phyloP scores from a whole-genome alignment of 2,329 filamentous ascomycete genomes.

The Cladophialophora carrionii region DNA sequence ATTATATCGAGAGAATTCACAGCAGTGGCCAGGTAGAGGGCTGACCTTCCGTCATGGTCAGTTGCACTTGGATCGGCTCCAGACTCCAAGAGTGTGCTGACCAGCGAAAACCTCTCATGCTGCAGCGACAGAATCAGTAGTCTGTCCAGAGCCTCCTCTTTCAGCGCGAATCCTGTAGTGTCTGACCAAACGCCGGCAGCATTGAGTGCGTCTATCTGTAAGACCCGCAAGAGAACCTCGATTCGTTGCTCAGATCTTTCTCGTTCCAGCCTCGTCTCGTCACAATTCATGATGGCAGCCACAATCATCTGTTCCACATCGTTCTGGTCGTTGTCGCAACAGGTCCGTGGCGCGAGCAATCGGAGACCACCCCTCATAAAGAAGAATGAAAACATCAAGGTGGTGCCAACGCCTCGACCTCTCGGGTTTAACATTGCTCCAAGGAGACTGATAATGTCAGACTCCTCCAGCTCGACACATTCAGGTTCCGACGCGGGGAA shows the following conservation, averaged over 20 bases:
- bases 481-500: constrained; percentile 2
- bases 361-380: constrained; percentile 15
- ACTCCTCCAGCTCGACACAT: constrained; percentile 1
- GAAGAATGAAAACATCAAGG: constrained; percentile 19
- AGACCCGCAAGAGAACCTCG: constrained; percentile 12
- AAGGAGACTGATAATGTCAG: constrained; percentile 7
- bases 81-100: constrained; percentile 9
- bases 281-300: constrained; percentile 3
- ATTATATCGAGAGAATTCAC: constrained; percentile 14
- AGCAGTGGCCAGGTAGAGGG: constrained; percentile 12
- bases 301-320: constrained; percentile 12
- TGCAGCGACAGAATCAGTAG: constrained; percentile 10
- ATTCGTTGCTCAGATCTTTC: constrained; percentile 5
- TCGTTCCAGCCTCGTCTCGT: not conserved
- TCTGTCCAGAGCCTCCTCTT: not conserved
- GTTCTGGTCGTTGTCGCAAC: constrained; percentile 5
- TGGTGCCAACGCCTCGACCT: constrained; percentile 2
- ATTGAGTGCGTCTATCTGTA: constrained; percentile 13
- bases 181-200: not conserved
- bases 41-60: constrained; percentile 9
- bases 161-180: not conserved
- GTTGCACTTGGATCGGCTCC: constrained; percentile 8
- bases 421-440: constrained; percentile 11
- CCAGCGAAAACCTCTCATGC: constrained; percentile 3
- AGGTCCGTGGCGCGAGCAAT: not conserved